Conservation (phyloP, 2,329 filamentous ascomycete genomes). For the Periconia macrospinosa region DNA sequence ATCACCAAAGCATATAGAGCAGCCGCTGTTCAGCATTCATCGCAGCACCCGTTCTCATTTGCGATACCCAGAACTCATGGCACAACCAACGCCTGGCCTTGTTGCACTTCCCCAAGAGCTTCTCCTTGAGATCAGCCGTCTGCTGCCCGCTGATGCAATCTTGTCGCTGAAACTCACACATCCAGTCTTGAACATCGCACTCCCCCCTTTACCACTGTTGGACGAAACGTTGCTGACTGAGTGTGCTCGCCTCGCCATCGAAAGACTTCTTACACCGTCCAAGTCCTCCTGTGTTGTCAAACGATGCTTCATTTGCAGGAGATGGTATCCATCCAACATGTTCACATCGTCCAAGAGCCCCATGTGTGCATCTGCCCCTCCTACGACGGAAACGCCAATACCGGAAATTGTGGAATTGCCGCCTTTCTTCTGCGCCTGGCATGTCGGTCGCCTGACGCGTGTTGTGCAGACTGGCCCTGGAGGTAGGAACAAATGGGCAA, state of each 20-base stretch:
- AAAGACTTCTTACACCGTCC: conserved; percentile 23
- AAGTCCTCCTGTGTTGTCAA: conserved; percentile 12
- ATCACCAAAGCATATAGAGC: neutral
- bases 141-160: conserved; percentile 40
- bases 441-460: conserved; percentile 31
- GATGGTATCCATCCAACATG: conserved; percentile 25
- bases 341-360: conserved; percentile 37
- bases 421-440: conserved; percentile 35
- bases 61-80: neutral
- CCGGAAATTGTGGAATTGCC: conserved; percentile 32
- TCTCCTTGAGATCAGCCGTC: conserved; percentile 39
- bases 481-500: conserved; percentile 34
- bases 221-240: conserved; percentile 12
- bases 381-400: conserved; percentile 4
- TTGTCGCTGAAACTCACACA: conserved; percentile 44
- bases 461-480: conserved; percentile 19
- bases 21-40: neutral
- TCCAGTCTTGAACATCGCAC: conserved; percentile 28
- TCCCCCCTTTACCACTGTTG: conserved; percentile 20
- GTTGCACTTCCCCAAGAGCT: conserved; percentile 45
- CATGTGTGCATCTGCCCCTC: conserved; percentile 19
- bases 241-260: conserved; percentile 36
- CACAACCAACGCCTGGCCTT: conserved; percentile 5
- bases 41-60: neutral
- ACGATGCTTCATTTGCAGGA: conserved; percentile 37